phyloP scores from a whole-genome alignment of 805 yeast genomes.

The Candida andamanensis region DNA sequence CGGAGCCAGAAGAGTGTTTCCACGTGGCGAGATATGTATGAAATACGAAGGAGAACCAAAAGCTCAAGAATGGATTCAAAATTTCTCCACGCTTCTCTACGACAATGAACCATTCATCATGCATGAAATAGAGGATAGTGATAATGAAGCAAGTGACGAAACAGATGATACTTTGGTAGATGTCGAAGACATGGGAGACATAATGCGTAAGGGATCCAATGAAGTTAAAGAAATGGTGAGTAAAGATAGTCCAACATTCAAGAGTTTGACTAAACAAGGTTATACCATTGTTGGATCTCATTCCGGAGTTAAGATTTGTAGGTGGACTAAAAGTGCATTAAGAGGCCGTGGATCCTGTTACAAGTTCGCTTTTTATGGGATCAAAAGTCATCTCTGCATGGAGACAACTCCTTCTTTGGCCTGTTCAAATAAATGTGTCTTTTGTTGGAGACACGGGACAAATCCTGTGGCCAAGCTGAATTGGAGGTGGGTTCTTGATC shows the following conservation, averaged over 20 bases:
- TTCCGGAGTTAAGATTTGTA: constrained; percentile 90
- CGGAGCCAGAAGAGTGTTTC: constrained; percentile 83
- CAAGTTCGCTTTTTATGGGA: constrained; percentile 88
- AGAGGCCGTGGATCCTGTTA: constrained; percentile 94
- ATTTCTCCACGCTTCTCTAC: constrained; percentile 54
- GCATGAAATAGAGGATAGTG: constrained; percentile 53
- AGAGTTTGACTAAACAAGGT: constrained; percentile 87
- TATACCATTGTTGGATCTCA: constrained; percentile 91
- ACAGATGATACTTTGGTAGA: constrained; percentile 54
- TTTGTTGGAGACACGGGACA: constrained; percentile 97
- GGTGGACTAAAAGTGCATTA: constrained; percentile 94
- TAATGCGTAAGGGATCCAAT: constrained; percentile 37
- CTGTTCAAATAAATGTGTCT: constrained; percentile 92
- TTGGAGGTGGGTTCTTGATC: constrained; percentile 95
- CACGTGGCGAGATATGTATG: constrained; percentile 79
- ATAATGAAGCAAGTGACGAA: constrained; percentile 33
- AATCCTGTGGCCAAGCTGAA: constrained; percentile 88
- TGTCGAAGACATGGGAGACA: constrained; percentile 81
- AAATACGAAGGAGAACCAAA: constrained; percentile 59
- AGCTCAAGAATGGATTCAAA: constrained; percentile 62
- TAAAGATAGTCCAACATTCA: constrained; percentile 80
- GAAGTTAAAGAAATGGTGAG: constrained; percentile 77
- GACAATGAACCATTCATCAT: constrained; percentile 66
- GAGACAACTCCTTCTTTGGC: constrained; percentile 92
- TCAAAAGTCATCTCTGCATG: constrained; percentile 88